A percentile compares a stretch with the other conserved stretches of the same genome.
phyloP scores from a whole-genome alignment of 2,329 filamentous ascomycete genomes.

The Parastagonospora nodorum region DNA sequence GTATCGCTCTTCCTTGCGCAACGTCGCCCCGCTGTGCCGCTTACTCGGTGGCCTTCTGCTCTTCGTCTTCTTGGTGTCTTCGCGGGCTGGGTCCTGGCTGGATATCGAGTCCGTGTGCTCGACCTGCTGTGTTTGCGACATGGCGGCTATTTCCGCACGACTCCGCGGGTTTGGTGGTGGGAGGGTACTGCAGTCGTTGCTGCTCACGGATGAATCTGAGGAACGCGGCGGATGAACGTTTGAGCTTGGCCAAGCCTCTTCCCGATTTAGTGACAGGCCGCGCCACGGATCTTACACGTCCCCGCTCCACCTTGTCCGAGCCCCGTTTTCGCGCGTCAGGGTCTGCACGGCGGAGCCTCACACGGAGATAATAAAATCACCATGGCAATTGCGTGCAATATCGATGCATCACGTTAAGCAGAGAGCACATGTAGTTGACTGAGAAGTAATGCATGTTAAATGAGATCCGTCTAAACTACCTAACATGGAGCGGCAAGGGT shows the following conservation, averaged over 20 bases:
- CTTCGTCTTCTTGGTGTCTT: constrained; percentile 70
- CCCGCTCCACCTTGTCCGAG: constrained; percentile 15
- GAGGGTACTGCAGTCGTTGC: constrained; percentile 17
- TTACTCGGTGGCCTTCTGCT: constrained; percentile 88
- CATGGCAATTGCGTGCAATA: background rate
- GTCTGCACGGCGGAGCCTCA: background rate
- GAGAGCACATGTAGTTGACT: no score
- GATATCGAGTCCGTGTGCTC: constrained; percentile 51
- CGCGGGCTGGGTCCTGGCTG: constrained; percentile 48
- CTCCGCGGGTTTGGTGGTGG: constrained; percentile 32
- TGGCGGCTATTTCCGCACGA: constrained; percentile 38
- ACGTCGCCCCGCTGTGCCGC: constrained; percentile 30
- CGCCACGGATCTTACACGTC: constrained; percentile 27
- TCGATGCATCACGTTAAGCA: no score
- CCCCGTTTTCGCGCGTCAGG: background rate
- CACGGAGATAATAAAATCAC: constrained; percentile 6
- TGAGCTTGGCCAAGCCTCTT: constrained; percentile 24
- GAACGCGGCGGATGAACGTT: constrained; percentile 24
- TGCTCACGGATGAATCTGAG: constrained; percentile 6
- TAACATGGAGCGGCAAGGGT: constrained; percentile 8
- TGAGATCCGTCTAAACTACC: constrained; percentile 6
- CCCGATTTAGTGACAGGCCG: constrained; percentile 31
- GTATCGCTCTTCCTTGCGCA: constrained; percentile 14
- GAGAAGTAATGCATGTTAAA: background rate
- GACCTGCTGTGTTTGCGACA: constrained; percentile 53